phyloP scores from a whole-genome alignment of 139 green algal species.

The Coccomyxa sp. region DNA sequence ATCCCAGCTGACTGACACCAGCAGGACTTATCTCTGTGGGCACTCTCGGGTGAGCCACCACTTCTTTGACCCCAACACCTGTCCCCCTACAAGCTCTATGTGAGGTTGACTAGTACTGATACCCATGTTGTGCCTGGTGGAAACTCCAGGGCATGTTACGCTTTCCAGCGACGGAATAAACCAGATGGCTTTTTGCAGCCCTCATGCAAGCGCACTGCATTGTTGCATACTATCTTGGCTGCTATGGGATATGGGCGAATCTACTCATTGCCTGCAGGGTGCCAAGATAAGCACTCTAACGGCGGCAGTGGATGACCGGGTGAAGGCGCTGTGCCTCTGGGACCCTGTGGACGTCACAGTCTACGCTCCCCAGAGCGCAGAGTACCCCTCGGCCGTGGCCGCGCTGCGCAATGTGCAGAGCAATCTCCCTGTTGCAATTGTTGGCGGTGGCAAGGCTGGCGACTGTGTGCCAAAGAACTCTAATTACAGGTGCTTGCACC shows the following conservation, averaged over 20 bases:
- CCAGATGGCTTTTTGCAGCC: too few relatives aligned
- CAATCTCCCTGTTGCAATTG: slow-evolving; percentile 52
- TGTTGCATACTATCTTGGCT: too few relatives aligned
- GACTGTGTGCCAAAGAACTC: slow-evolving; percentile 67
- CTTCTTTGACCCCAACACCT: too few relatives aligned
- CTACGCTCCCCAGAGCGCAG: slow-evolving; percentile 51
- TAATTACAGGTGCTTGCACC: slow-evolving; percentile 52
- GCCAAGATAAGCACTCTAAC: slow-evolving; percentile 79
- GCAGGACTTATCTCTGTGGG: slow-evolving; percentile 47
- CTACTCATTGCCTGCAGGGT: slow-evolving; percentile 55
- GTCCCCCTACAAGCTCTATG: too few relatives aligned
- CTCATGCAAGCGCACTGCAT: too few relatives aligned
- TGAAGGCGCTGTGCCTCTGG: slow-evolving; percentile 69
- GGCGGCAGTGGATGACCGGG: slow-evolving; percentile 53
- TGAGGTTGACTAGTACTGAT: too few relatives aligned
- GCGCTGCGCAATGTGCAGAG: slow-evolving; percentile 26
- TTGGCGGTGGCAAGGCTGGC: slow-evolving; percentile 50
- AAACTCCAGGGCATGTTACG: too few relatives aligned
- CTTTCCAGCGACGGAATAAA: too few relatives aligned
- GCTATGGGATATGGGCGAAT: too few relatives aligned
- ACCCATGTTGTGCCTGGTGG: too few relatives aligned
- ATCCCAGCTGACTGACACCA: slow-evolving; percentile 41
- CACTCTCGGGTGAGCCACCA: slow-evolving; percentile 38
- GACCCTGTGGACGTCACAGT: slow-evolving; percentile 90
- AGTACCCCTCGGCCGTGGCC: slow-evolving; percentile 61